Evolutionary conservation across 2,329 filamentous ascomycete genomes (phyloP).

Genomic region (Monosporascus sp.): DNA sequence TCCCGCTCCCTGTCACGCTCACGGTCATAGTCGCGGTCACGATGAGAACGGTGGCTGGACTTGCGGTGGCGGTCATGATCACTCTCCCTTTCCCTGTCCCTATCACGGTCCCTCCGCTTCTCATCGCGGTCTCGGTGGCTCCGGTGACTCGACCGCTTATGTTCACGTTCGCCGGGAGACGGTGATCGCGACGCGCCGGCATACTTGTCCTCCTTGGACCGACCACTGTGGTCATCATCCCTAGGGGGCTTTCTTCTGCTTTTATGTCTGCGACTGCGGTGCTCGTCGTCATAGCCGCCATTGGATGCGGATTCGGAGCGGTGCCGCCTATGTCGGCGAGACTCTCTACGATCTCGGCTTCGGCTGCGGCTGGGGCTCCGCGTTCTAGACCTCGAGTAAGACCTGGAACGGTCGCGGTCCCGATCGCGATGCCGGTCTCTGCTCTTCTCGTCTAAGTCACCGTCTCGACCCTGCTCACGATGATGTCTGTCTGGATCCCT

Average conservation of each 20-base stretch:
- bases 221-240: slow-evolving; percentile 38
- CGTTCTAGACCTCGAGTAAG: slow-evolving; percentile 27
- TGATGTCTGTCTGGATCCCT: slow-evolving; percentile 29
- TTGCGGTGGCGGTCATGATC: slow-evolving; percentile 21
- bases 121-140: slow-evolving; percentile 38
- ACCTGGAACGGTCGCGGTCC: slow-evolving; percentile 24
- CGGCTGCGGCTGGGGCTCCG: slow-evolving; percentile 31
- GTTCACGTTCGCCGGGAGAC: slow-evolving; percentile 50
- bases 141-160: slow-evolving; percentile 41
- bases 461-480: slow-evolving; percentile 30
- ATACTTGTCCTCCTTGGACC: slow-evolving; percentile 35
- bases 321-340: slow-evolving; percentile 46
- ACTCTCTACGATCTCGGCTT: slow-evolving; percentile 40
- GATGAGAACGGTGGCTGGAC: slow-evolving; percentile 25
- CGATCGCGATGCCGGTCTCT: slow-evolving; percentile 20
- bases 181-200: slow-evolving; percentile 57
- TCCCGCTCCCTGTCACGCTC: slow-evolving; percentile 29
- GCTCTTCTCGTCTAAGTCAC: slow-evolving; percentile 22
- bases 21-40: slow-evolving; percentile 29
- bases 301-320: slow-evolving; percentile 45
- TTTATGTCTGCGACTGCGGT: slow-evolving; percentile 46
- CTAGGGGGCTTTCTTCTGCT: slow-evolving; percentile 37
- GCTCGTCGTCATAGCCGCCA: slow-evolving; percentile 43
- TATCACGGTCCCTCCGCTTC: slow-evolving; percentile 7
- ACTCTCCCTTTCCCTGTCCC: slow-evolving; percentile 29